Conservation (phyloP, 352 stramenopile genomes). For the Peronospora belbahrii region DNA sequence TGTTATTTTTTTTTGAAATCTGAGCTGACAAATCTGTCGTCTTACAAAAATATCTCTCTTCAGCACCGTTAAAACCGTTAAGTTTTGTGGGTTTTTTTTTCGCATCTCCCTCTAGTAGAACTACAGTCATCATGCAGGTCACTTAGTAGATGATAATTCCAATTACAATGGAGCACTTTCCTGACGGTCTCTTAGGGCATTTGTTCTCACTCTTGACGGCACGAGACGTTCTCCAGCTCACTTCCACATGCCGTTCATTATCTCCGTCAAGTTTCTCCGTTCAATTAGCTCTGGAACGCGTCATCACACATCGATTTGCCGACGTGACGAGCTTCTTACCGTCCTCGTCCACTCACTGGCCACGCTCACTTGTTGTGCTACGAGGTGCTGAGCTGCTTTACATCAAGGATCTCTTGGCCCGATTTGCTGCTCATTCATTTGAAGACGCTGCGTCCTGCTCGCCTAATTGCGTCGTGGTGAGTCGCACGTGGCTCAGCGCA, state of each 20-base stretch:
- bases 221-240: conserved; percentile 42
- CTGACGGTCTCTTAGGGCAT: conserved; percentile 41
- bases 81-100: background rate
- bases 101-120: background rate
- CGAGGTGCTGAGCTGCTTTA: conserved; percentile 54
- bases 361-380: conserved; percentile 48
- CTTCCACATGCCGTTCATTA: conserved; percentile 36
- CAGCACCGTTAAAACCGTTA: too few species aligned
- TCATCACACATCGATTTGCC: conserved; percentile 48
- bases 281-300: conserved; percentile 47
- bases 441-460: conserved; percentile 34
- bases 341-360: conserved; percentile 44
- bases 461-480: conserved; percentile 48
- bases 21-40: too few species aligned
- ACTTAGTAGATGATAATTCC: background rate
- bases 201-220: conserved; percentile 60
- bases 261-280: conserved; percentile 26
- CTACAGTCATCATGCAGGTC: background rate
- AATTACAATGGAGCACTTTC: conserved; percentile 49
- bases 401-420: conserved; percentile 49
- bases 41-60: too few species aligned
- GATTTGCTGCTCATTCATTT: conserved; percentile 23
- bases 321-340: conserved; percentile 47
- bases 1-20: too few species aligned
- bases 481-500: conserved; percentile 63